Base-by-base conservation (phyloP, 768 basidiomycete genomes). In the Gyrodon lividus region DNA sequence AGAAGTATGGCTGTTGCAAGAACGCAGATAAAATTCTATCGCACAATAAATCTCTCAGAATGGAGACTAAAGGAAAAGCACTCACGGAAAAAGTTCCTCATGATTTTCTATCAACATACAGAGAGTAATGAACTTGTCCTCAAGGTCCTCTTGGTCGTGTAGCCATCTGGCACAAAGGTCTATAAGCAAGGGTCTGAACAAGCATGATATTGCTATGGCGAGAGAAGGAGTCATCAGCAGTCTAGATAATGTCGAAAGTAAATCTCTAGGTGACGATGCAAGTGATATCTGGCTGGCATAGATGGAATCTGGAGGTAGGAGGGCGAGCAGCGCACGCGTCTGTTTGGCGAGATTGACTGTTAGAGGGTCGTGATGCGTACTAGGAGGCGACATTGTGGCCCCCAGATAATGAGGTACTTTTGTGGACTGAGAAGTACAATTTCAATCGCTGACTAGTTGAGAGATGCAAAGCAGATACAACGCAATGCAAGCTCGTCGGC, bases 151-250 rank as follows among this genome's bases (percentile, higher is more conserved):
- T 33, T 74, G 60, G 17, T 74, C 71, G n/a, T 85, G 72, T 37
- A 95, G 64, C 92, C 92, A 97, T 60, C 89, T 71, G 4, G 88
- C 88, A 60, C 85, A 86, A 22, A 98, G 70, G 67, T 96, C 89
- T 23, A 87, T 60, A 34, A 92, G 66, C 46, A 98, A 69, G 4
- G 95, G 94, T 54, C 87, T 74, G 70, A 89, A 98, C 10, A 78
- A 56, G 6, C 71, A 74, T 17, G 87, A 81, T 52, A 98, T 74
- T 12, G 72, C 60, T 26, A 78, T 60, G 0, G 92, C 92, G 38
- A 86, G 76, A 10, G 81, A 75, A 8, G 89, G 85, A 16, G 74
- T 63, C 0, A 80, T 72, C 13, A 93, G 75, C 7, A 89, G 69
- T 26, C 71, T 64, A 5, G 92, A 87, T 33, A 94, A 70, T 0